Evolutionary conservation across 2,329 filamentous ascomycete genomes (phyloP).

Genomic region (Nemania sp.): DNA sequence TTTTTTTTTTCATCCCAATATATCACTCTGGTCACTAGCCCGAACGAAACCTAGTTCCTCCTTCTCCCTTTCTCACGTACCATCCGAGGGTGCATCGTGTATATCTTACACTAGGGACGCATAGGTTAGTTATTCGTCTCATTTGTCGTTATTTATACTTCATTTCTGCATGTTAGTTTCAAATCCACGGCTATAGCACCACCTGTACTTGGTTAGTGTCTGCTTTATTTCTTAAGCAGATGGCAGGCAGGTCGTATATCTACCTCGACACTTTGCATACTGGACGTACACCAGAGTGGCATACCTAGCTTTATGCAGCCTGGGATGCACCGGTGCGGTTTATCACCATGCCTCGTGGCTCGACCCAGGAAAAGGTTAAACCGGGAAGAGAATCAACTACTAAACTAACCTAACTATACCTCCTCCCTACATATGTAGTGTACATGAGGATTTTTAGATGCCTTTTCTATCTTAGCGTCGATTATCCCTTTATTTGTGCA

Average conservation of each 20-base stretch:
- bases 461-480: constrained; percentile 18
- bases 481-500: background rate
- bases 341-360: constrained; percentile 13
- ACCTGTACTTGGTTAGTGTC: too few relatives aligned
- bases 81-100: constrained; percentile 28
- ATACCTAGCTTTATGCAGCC: constrained; percentile 10
- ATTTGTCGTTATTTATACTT: constrained; percentile 5
- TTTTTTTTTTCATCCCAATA: background rate
- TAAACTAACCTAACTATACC: background rate
- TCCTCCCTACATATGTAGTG: too few relatives aligned
- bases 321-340: constrained; percentile 4
- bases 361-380: background rate
- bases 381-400: background rate
- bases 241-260: too few relatives aligned
- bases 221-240: too few relatives aligned
- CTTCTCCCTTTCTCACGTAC: constrained; percentile 1
- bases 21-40: background rate
- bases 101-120: constrained; percentile 20
- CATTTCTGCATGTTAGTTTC: background rate
- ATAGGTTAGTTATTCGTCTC: background rate
- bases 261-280: too few relatives aligned
- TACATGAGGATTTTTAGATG: background rate
- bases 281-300: background rate
- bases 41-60: constrained; percentile 12
- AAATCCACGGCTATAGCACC: background rate